Evolutionary conservation across 495 filamentous ascomycete species (phyloP).

Genomic region (Pyronema domesticum): DNA sequence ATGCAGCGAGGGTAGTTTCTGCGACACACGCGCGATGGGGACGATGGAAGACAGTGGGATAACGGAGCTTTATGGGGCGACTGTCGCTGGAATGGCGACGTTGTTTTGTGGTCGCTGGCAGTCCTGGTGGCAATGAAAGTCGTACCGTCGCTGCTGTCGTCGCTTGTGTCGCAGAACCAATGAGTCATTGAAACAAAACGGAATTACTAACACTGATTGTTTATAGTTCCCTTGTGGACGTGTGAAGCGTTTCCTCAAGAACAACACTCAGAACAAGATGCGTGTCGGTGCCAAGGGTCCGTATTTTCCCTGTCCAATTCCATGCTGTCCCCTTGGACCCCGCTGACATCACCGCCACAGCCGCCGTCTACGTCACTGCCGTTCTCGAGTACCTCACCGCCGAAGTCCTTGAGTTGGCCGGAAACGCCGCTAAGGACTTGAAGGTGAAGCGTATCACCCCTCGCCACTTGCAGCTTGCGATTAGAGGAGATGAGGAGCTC

Average conservation of each 20-base stretch:
- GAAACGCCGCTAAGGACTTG: slow-evolving; percentile 96
- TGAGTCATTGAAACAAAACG: slow-evolving; percentile 7
- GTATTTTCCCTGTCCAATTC: slow-evolving; percentile 3
- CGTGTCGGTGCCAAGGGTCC: slow-evolving; percentile 88
- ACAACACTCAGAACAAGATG: slow-evolving; percentile 99
- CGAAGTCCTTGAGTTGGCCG: slow-evolving; percentile 94
- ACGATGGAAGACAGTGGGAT: too few species aligned
- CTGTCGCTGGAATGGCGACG: too few species aligned
- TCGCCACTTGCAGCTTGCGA: slow-evolving; percentile 92
- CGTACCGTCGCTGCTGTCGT: slow-evolving; percentile 6
- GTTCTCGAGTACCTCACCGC: slow-evolving; percentile 96
- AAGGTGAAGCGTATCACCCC: slow-evolving; percentile 99
- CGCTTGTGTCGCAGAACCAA: neutral
- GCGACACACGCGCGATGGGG: slow-evolving; percentile 6
- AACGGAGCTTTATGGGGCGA: too few species aligned
- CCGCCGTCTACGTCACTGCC: slow-evolving; percentile 93
- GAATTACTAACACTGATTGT: slow-evolving; percentile 24
- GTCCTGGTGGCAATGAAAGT: neutral
- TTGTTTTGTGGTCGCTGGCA: too few species aligned
- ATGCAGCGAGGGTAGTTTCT: neutral
- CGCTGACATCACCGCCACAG: slow-evolving; percentile 24
- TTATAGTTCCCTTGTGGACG: slow-evolving; percentile 91
- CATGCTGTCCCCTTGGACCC: too few species aligned
- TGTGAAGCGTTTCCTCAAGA: slow-evolving; percentile 99
- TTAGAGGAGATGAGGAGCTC: slow-evolving; percentile 95